phyloP scores from a whole-genome alignment of 345 rosid genomes.

The Heritiera fomes region DNA sequence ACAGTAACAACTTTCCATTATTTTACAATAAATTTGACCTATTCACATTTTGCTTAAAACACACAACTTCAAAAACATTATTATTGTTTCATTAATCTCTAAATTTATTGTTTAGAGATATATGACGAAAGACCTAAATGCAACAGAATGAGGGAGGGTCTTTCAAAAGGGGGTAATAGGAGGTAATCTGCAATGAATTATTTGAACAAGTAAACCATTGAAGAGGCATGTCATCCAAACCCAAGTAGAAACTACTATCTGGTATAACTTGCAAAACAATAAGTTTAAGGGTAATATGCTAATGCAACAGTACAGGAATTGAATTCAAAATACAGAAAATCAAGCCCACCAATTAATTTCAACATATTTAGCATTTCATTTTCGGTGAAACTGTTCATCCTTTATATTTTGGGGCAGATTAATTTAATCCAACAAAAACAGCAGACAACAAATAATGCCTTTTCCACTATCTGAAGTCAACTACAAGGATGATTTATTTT shows the following conservation, averaged over 20 bases:
- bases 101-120: too few species aligned
- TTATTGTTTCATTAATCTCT: too few species aligned
- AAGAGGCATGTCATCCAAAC: not conserved
- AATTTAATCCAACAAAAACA: conserved; percentile 5
- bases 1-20: not conserved
- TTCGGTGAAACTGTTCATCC: not conserved
- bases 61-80: too few species aligned
- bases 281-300: not conserved
- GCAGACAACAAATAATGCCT: conserved; percentile 12
- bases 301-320: not conserved
- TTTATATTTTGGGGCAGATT: not conserved
- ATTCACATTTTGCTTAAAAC: too few species aligned
- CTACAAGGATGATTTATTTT: conserved; percentile 1
- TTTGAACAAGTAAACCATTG: not conserved
- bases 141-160: not conserved
- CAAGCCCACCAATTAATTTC: not conserved
- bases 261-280: not conserved
- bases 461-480: conserved; percentile 11
- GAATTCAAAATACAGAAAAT: not conserved
- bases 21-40: too few species aligned
- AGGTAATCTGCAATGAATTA: conserved; percentile 1
- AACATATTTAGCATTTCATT: not conserved
- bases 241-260: not conserved
- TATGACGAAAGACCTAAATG: not conserved
- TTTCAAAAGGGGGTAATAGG: not conserved